phyloP scores from a whole-genome alignment of 805 yeast genomes.

The Clavispora vitiphila region DNA sequence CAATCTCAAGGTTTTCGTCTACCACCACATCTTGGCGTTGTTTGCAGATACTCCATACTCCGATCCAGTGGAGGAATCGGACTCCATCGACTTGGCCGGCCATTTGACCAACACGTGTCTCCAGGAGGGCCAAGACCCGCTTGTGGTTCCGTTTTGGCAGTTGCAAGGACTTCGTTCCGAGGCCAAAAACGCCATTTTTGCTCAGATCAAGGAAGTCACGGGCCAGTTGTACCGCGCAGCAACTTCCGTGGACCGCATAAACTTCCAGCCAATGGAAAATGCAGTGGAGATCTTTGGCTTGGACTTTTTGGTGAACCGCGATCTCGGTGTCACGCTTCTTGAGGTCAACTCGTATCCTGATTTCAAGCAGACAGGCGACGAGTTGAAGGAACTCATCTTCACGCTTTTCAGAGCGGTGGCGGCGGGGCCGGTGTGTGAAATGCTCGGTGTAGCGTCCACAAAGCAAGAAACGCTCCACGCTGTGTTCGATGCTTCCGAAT shows the following conservation, averaged over 20 bases:
- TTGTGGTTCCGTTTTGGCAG: constrained; percentile 63
- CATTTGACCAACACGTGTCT: constrained; percentile 94
- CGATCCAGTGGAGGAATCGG: constrained; percentile 25
- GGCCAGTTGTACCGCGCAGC: constrained; percentile 81
- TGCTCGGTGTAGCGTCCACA: constrained; percentile 1
- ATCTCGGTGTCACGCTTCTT: constrained; percentile 52
- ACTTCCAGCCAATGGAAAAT: constrained; percentile 74
- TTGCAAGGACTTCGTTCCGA: constrained; percentile 41
- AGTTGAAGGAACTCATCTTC: constrained; percentile 58
- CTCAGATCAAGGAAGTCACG: constrained; percentile 56
- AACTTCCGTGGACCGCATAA: constrained; percentile 69
- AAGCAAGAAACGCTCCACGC: neutral
- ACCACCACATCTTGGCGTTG: constrained; percentile 71
- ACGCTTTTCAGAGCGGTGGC: constrained; percentile 61
- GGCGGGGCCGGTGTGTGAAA: constrained; percentile 33
- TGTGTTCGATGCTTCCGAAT: neutral
- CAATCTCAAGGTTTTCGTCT: constrained; percentile 72
- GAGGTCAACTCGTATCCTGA: constrained; percentile 96
- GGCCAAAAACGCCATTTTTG: constrained; percentile 31
- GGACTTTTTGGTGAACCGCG: constrained; percentile 71
- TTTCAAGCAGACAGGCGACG: constrained; percentile 90
- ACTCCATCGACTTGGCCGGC: constrained; percentile 49
- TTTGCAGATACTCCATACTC: constrained; percentile 61
- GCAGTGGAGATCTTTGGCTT: constrained; percentile 87
- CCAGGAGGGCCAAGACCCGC: constrained; percentile 50